phyloP scores from a whole-genome alignment of 2,329 filamentous ascomycete genomes.

The Fusarium sp. region DNA sequence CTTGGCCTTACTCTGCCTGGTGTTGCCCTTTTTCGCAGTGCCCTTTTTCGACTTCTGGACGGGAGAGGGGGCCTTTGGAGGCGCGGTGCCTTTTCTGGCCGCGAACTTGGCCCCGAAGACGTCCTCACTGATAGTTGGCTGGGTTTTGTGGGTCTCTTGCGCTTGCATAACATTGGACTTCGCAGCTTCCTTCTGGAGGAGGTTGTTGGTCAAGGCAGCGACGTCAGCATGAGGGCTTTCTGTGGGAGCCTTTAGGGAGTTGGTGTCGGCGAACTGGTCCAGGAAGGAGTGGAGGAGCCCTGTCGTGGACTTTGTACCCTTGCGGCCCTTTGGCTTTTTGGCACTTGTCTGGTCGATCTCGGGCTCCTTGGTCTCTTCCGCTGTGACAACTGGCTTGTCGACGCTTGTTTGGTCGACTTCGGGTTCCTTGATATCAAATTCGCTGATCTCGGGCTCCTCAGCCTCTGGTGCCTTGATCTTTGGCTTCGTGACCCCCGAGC shows the following conservation, averaged over 20 bases:
- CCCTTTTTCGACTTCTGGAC: neutral
- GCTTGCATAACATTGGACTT: neutral
- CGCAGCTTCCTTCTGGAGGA: neutral
- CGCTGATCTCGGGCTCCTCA: neutral
- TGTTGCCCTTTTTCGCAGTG: neutral
- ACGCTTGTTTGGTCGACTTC: neutral
- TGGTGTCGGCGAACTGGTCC: neutral
- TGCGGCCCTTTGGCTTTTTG: neutral
- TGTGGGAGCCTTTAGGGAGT: neutral
- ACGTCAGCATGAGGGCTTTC: neutral
- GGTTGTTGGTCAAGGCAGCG: neutral
- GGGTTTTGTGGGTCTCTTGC: no score
- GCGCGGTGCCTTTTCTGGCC: neutral
- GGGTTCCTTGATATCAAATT: neutral
- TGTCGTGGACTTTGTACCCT: neutral
- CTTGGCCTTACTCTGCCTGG: no score
- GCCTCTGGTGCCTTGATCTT: neutral
- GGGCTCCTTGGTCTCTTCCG: neutral
- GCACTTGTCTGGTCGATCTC: neutral
- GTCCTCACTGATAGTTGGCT: neutral
- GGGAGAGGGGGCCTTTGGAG: neutral
- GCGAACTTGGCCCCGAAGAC: neutral
- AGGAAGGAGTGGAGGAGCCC: conserved; percentile 10
- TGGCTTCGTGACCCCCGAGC: neutral
- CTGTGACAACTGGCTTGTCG: neutral